Conservation (phyloP, 2,329 filamentous ascomycete species). For the Talaromyces atroroseus region DNA sequence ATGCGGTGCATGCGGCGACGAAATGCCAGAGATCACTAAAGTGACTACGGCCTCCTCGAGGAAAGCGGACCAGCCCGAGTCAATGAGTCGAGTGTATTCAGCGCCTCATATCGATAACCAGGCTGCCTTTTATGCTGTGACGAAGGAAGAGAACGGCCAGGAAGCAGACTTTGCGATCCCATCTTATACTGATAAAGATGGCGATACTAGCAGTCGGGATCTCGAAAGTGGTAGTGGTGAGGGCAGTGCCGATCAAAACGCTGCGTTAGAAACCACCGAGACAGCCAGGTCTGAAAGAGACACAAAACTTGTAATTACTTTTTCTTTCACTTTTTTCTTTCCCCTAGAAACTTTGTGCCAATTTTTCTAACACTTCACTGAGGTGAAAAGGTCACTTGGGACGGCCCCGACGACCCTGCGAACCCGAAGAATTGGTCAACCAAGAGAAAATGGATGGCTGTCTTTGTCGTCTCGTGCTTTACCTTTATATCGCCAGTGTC, state of each 20-base stretch:
- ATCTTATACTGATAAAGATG: not conserved
- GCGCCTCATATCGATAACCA: conserved; percentile 13
- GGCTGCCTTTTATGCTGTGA: conserved; percentile 3
- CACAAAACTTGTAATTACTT: conserved; percentile 7
- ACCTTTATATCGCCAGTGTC: conserved; percentile 61
- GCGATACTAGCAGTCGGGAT: not conserved
- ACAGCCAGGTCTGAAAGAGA: conserved; percentile 10
- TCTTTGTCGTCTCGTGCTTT: conserved; percentile 52
- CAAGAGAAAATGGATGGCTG: conserved; percentile 53
- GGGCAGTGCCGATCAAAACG: not conserved
- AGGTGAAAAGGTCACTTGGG: conserved; percentile 40
- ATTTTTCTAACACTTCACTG: not conserved
- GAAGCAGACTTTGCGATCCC: conserved; percentile 1
- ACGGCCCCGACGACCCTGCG: conserved; percentile 46
- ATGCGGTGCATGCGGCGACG: not conserved
- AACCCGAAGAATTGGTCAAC: conserved; percentile 52
- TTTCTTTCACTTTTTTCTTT: not conserved
- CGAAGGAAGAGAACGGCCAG: not conserved
- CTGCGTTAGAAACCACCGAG: not conserved
- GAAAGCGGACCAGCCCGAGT: not conserved
- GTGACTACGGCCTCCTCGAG: conserved; percentile 6
- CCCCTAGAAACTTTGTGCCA: not conserved
- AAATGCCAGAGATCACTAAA: conserved; percentile 13
- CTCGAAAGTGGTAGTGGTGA: conserved; percentile 4
- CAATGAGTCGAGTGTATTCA: conserved; percentile 8